These are phyloP conservation scores for Epithele typhae DNA, from an alignment of 768 basidiomycete species.

Conservation along the genomic window DNA sequence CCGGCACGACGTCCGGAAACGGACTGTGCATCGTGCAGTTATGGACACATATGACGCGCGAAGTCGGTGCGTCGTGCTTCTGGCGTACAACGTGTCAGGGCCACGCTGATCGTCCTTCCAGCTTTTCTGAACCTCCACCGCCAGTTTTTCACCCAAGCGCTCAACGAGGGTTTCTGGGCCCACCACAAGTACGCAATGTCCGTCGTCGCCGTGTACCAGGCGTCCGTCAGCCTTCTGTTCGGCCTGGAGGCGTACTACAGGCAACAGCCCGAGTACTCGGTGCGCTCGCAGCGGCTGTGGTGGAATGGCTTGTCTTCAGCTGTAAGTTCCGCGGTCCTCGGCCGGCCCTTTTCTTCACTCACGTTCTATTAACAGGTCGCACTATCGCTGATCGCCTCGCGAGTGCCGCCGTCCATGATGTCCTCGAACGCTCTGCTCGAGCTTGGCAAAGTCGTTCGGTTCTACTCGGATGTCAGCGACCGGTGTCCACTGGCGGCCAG, in stretches of 20 bases:
- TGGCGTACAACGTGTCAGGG: neutral
- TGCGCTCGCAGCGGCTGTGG: constrained; percentile 70
- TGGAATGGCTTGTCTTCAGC: constrained; percentile 70
- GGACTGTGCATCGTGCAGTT: constrained; percentile 9
- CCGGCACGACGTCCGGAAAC: constrained; percentile 11
- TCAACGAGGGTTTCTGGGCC: constrained; percentile 57
- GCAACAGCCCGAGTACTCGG: constrained; percentile 55
- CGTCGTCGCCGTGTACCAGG: constrained; percentile 63
- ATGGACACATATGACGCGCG: constrained; percentile 36
- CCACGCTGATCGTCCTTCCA: constrained; percentile 19
- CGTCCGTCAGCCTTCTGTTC: constrained; percentile 53
- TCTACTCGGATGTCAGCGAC: constrained; percentile 54
- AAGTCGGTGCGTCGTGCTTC: constrained; percentile 45
- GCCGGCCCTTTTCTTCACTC: neutral
- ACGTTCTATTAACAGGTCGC: constrained; percentile 42
- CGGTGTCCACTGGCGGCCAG: constrained; percentile 59
- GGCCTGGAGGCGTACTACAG: constrained; percentile 52
- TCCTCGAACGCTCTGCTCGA: constrained; percentile 58
- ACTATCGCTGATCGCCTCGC: constrained; percentile 58
- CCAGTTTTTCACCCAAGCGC: constrained; percentile 61
- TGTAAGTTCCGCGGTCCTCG: constrained; percentile 36
- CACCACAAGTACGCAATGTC: constrained; percentile 64
- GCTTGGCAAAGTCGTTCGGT: constrained; percentile 50
- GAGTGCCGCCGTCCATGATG: constrained; percentile 54
- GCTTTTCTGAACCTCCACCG: constrained; percentile 67